Percentiles rank a stretch among this genome's conserved stretches.
These are phyloP conservation scores for Alternaria consortialis DNA, from an alignment of 2,329 filamentous ascomycete species.

Conservation along the genomic window DNA sequence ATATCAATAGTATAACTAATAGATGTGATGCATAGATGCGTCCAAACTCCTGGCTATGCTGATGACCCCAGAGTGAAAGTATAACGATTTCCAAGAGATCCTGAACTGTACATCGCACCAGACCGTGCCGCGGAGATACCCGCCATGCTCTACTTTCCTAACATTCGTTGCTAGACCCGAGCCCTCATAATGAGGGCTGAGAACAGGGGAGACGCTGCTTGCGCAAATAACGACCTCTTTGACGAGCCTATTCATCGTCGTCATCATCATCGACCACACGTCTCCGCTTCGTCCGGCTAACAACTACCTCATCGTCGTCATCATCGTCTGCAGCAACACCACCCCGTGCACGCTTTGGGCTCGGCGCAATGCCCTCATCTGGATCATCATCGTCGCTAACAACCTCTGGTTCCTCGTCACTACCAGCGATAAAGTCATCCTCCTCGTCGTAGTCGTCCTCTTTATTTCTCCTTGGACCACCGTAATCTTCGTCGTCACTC, in stretches of 20 bases:
- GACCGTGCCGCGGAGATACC: not conserved
- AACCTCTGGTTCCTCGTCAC: constrained; percentile 74
- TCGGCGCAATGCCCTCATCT: constrained; percentile 56
- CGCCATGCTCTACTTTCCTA: not conserved
- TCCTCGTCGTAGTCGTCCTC: constrained; percentile 82
- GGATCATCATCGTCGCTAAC: constrained; percentile 67
- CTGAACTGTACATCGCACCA: not conserved
- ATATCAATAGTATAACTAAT: constrained; percentile 7
- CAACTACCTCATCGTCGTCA: constrained; percentile 47
- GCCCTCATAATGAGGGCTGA: not conserved
- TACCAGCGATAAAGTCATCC: constrained; percentile 79
- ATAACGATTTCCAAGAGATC: not conserved
- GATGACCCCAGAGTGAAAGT: constrained; percentile 16
- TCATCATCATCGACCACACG: constrained; percentile 60
- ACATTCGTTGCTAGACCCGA: not conserved
- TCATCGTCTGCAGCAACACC: constrained; percentile 45
- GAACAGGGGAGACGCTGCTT: not conserved
- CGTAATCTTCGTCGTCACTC: constrained; percentile 82
- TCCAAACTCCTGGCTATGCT: constrained; percentile 37
- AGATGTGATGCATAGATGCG: constrained; percentile 9
- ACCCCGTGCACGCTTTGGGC: constrained; percentile 53
- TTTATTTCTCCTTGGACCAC: constrained; percentile 66
- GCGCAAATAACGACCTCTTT: not conserved
- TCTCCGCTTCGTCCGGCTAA: constrained; percentile 51
- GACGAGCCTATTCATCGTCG: constrained; percentile 52